phyloP scores from a whole-genome alignment of 2,329 filamentous ascomycete species.

The Ophiostoma himal-ulmi region DNA sequence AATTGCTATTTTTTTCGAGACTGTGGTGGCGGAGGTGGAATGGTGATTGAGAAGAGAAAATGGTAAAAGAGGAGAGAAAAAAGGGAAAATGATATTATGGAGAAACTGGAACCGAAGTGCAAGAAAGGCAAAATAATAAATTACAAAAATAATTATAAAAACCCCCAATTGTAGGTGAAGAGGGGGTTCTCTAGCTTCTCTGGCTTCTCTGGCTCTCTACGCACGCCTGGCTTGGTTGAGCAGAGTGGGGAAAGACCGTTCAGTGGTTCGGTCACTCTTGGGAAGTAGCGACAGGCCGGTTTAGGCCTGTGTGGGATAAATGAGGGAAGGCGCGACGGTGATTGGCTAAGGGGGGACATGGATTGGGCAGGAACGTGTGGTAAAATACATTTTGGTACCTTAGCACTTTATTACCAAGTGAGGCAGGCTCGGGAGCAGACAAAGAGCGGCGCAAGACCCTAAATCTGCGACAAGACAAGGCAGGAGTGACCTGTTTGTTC shows the following conservation, averaged over 20 bases:
- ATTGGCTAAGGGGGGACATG: constrained; percentile 16
- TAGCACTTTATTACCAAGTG: neutral
- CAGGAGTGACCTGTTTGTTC: constrained; percentile 3
- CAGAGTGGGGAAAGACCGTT: neutral
- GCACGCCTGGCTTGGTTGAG: neutral
- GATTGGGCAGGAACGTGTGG: constrained; percentile 16
- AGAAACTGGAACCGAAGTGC: constrained; percentile 10
- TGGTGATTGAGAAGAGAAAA: constrained; percentile 16
- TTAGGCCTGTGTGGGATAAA: constrained; percentile 11
- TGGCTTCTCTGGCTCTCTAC: neutral
- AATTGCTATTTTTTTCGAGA: constrained; percentile 11
- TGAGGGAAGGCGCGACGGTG: constrained; percentile 15
- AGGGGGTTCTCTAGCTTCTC: neutral
- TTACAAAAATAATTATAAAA: neutral
- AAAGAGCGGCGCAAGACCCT: neutral
- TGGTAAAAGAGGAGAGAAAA: constrained; percentile 16
- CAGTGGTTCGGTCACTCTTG: neutral
- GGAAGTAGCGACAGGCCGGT: neutral
- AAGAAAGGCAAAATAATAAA: neutral
- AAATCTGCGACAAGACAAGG: neutral
- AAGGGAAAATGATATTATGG: constrained; percentile 14
- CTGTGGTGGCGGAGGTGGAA: neutral
- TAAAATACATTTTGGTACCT: neutral
- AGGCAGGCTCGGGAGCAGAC: constrained; percentile 3
- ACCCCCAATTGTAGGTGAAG: neutral